Base-by-base conservation (phyloP, 805 yeast species). In the Starmera dryadoides region DNA sequence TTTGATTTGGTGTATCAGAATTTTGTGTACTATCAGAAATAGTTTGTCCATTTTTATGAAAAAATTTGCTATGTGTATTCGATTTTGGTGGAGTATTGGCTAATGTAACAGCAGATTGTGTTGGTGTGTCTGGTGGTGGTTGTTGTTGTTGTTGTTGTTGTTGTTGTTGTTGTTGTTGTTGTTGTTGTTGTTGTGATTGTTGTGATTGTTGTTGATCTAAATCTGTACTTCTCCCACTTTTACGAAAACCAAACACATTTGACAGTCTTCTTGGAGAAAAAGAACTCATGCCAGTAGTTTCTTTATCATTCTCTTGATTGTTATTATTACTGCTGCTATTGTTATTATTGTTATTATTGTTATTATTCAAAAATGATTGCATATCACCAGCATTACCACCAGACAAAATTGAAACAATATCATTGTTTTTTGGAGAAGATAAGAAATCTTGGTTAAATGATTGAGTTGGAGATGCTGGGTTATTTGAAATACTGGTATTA, bases 241-340 rank as follows among this genome's bases (percentile, higher is more conserved):
- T 53, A 17, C 58, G 58, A 37, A 59, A 59, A 2, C 48, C 42
- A 34, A 59, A 50, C 3, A 53, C 59, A 39, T 42, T 52, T 1
- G 62, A 58, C 33, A 59, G 47, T 30, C 59, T 51, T 43, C 57
- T 56, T 30, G 62, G 60, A 9, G 63, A 56, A 33, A 58, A 50
- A 4, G 52, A 41, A 36, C 37, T 50, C 10, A 47, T 42, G 23
- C n/a, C n/a, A n/a, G n/a, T n/a, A n/a, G n/a, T n/a, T n/a, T n/a
- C n/a, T n/a, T n/a, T n/a, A n/a, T n/a, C n/a, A n/a, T n/a, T n/a
- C n/a, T n/a, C n/a, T n/a, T 42, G 40, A 31, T 44, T 46, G 19
- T 40, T 42, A n/a, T n/a, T n/a, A n/a, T n/a, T n/a, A n/a, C n/a
- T n/a, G n/a, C n/a, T n/a, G n/a, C n/a, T n/a, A n/a, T n/a, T n/a